Evolutionary conservation across 192 early-diverging fungal species (phyloP), one percentile per base, ranked within the genome.

Genomic region (Glomus cerebriforme): DNA sequence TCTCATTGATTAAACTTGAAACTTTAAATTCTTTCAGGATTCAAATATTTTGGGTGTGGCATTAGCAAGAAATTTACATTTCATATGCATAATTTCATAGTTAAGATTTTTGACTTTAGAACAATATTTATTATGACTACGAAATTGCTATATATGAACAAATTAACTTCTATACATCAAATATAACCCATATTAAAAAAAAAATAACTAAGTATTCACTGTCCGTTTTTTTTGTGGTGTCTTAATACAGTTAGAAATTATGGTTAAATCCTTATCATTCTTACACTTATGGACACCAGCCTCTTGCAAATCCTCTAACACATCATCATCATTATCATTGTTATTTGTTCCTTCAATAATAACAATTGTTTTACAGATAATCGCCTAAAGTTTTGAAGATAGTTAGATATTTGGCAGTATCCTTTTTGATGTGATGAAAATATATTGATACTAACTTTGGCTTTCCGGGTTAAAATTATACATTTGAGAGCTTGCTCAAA

Each of bases 401-500:
- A 12, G 10, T 68, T 10, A 26, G 3, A 68, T 68, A 68, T 60
- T 60, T 60, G 22, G 17, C 22, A n/a, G 24, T n/a, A 66, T 66
- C 12, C 22, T 15, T 66, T n/a, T 66, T n/a, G n/a, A n/a, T n/a
- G n/a, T 1, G 26, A 29, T 29, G 24, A 9, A 72, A 27, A 72
- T 27, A 13, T 72, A 54, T 72, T 29, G 47, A 45, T 45, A 54
- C 70, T 54, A 49, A 79, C 78, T 49, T 79, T 79, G 15, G 78
- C 67, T 65, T 80, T 75, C 62, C 72, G 66, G 1, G 31, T 49
- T 43, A 80, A 66, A 58, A 60, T n/a, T 3, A 80, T 49, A 32
- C 58, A 60, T n/a, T 59, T 47, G 31, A 80, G 72, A 26, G 43
- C 71, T 59, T 80, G 63, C 58, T 47, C 49, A 34, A 59, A 59